These are phyloP conservation scores for Fraxinus anomala DNA, from an alignment of 257 asterid genomes.

Conservation along the genomic window DNA sequence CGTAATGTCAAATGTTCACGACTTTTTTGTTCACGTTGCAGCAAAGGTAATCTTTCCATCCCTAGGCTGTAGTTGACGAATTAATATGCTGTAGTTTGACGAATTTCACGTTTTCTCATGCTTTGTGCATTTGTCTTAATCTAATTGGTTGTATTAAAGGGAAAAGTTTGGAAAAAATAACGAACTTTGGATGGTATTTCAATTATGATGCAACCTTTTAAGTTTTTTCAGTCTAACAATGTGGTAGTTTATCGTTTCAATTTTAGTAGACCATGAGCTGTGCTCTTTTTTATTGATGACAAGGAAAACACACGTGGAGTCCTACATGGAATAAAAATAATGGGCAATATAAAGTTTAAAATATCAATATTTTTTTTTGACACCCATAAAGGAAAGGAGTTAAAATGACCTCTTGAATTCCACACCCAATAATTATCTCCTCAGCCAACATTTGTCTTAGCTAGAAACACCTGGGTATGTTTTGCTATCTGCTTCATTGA, in stretches of 20 bases:
- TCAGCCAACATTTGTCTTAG: not conserved
- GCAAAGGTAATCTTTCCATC: constrained; percentile 68
- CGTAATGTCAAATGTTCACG: constrained; percentile 90
- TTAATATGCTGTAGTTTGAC: not conserved
- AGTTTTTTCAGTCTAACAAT: not conserved
- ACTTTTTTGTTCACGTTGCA: constrained; percentile 93
- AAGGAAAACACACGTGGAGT: not conserved
- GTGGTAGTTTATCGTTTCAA: not conserved
- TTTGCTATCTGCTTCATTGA: not conserved
- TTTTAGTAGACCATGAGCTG: not conserved
- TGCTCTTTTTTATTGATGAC: not conserved
- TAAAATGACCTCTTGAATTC: not conserved
- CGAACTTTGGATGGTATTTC: not conserved
- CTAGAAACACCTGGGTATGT: not conserved
- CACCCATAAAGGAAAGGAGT: not conserved
- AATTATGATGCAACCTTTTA: not conserved
- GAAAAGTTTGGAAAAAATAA: not conserved
- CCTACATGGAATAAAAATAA: not conserved
- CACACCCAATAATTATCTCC: not conserved
- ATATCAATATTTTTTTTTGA: not conserved
- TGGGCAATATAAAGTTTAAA: not conserved
- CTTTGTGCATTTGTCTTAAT: not conserved
- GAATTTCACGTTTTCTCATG: constrained; percentile 12
- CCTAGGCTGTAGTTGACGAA: constrained; percentile 19
- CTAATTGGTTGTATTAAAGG: not conserved